These are phyloP conservation scores for Cytospora leucostoma DNA, from an alignment of 2,329 filamentous ascomycete species.

Conservation along the genomic window DNA sequence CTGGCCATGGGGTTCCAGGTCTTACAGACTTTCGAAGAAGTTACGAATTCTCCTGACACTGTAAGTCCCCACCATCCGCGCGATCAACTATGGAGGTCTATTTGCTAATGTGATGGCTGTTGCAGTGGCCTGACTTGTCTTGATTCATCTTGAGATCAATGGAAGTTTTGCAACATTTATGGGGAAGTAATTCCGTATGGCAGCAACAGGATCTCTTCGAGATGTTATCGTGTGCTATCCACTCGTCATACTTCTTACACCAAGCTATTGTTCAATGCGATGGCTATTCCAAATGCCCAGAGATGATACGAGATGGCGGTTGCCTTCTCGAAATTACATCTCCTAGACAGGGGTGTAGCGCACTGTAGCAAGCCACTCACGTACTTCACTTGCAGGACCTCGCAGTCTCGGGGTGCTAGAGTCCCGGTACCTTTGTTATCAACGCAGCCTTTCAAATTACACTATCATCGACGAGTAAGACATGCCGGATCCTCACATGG, in stretches of 20 bases:
- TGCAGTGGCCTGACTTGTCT: constrained; percentile 25
- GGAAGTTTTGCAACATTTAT: not conserved
- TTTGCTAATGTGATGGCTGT: not conserved
- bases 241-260: not conserved
- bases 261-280: too few species aligned
- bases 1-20: constrained; percentile 79
- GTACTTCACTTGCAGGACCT: too few species aligned
- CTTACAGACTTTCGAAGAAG: constrained; percentile 79
- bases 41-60: constrained; percentile 63
- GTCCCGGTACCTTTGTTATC: too few species aligned
- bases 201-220: not conserved
- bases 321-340: too few species aligned
- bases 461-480: too few species aligned
- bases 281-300: not conserved
- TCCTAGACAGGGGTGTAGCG: too few species aligned
- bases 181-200: not conserved
- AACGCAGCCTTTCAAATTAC: too few species aligned
- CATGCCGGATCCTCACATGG: not conserved
- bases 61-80: constrained; percentile 39
- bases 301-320: not conserved
- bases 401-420: too few species aligned
- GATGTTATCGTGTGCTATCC: not conserved
- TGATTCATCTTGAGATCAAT: constrained; percentile 1
- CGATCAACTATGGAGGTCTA: not conserved
- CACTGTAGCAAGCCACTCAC: too few species aligned